Evolutionary conservation across 169 alveolate genomes (phyloP).

Genomic region (Plasmodium relictum): DNA sequence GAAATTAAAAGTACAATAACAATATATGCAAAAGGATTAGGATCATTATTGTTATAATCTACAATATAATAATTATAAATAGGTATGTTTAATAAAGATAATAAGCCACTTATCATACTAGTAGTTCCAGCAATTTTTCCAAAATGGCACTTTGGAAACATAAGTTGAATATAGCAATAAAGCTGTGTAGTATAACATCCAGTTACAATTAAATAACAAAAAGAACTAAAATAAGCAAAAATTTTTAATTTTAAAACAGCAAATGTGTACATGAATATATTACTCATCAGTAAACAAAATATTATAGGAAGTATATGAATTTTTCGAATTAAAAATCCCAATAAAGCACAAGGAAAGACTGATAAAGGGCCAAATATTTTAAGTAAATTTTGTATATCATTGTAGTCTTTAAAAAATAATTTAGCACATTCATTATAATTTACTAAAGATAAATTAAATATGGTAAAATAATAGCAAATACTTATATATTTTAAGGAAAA

Average conservation of each 20-base stretch:
- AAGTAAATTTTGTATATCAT: slow-evolving; percentile 40
- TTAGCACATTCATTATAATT: slow-evolving; percentile 72
- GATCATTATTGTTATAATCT: slow-evolving; percentile 34
- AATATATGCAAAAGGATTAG: slow-evolving; percentile 55
- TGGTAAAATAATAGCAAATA: slow-evolving; percentile 63
- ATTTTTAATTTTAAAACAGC: slow-evolving; percentile 53
- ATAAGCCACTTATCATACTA: slow-evolving; percentile 79
- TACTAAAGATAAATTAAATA: slow-evolving; percentile 72
- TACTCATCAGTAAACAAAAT: slow-evolving; percentile 44
- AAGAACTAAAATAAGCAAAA: slow-evolving; percentile 75
- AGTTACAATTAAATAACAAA: slow-evolving; percentile 77
- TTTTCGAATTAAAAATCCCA: slow-evolving; percentile 52
- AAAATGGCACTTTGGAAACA: slow-evolving; percentile 78
- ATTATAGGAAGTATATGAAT: slow-evolving; percentile 52
- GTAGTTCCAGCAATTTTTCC: slow-evolving; percentile 82
- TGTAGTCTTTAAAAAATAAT: slow-evolving; percentile 62
- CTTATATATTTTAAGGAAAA: slow-evolving; percentile 61
- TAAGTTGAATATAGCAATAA: slow-evolving; percentile 77
- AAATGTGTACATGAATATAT: slow-evolving; percentile 76
- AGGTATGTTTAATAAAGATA: slow-evolving; percentile 79
- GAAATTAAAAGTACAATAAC: slow-evolving; percentile 46
- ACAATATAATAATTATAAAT: slow-evolving; percentile 75
- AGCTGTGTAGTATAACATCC: slow-evolving; percentile 81
- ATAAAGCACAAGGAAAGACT: slow-evolving; percentile 42
- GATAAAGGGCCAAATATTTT: slow-evolving; percentile 73